Percentiles rank a stretch among this genome's conserved stretches.
These are phyloP conservation scores for Tuber calosporum DNA, from an alignment of 495 filamentous ascomycete species.

Conservation along the genomic window DNA sequence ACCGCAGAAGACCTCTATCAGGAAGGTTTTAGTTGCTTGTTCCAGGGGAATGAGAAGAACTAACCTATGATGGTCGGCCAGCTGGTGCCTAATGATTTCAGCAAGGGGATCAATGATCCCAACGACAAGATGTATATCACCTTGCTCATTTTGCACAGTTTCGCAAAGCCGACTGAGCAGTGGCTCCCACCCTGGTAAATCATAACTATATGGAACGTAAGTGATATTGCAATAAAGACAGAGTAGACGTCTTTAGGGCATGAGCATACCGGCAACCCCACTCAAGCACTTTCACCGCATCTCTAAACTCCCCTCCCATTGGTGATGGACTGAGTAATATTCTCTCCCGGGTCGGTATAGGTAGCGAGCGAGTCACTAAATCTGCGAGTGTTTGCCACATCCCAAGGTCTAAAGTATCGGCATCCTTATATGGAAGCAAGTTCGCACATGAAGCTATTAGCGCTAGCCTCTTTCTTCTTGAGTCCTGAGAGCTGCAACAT, in stretches of 20 bases:
- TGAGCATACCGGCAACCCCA: constrained; percentile 50
- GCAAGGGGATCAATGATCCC: constrained; percentile 67
- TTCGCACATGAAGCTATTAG: constrained; percentile 32
- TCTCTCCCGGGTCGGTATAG: constrained; percentile 31
- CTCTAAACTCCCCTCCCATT: constrained; percentile 58
- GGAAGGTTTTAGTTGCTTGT: not conserved
- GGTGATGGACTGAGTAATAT: constrained; percentile 22
- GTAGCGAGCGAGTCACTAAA: constrained; percentile 40
- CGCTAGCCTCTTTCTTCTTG: constrained; percentile 42
- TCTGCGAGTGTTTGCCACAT: constrained; percentile 46
- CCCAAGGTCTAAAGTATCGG: constrained; percentile 17
- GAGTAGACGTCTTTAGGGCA: constrained; percentile 43
- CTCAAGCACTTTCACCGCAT: constrained; percentile 59
- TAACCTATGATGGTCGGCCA: constrained; percentile 15
- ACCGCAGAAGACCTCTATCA: not conserved
- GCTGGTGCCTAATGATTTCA: constrained; percentile 44
- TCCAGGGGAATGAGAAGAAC: not conserved
- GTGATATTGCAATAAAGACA: constrained; percentile 19
- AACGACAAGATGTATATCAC: constrained; percentile 55
- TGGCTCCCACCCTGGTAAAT: constrained; percentile 52
- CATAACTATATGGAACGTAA: constrained; percentile 2
- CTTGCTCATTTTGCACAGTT: constrained; percentile 58
- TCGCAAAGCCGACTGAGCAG: constrained; percentile 54
- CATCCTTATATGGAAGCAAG: constrained; percentile 33
- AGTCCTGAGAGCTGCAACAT: constrained; percentile 46